Conservation (phyloP, 495 filamentous ascomycete species). For the Neurospora sp. region DNA sequence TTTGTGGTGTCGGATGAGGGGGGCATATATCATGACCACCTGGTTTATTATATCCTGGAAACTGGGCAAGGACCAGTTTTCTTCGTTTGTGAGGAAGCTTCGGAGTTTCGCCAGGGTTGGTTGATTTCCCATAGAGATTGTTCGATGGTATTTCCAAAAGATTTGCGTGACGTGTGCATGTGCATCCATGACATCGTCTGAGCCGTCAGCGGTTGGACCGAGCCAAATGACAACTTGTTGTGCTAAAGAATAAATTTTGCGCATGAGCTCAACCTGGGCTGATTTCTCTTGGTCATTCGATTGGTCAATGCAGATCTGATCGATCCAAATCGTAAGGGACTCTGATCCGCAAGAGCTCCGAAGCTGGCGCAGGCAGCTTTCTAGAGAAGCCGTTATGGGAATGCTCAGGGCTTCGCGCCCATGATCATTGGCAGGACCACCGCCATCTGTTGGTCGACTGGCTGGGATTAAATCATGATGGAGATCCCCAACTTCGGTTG, state of each 20-base stretch:
- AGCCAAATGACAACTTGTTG: background rate
- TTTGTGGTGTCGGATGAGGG: background rate
- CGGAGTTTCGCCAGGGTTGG: background rate
- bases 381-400: background rate
- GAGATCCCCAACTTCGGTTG: background rate
- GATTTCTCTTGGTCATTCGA: background rate
- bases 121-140: background rate
- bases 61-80: background rate
- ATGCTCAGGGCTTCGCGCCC: background rate
- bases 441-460: background rate
- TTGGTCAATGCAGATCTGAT: background rate
- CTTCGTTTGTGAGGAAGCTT: accelerated
- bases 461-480: background rate
- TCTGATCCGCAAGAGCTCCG: background rate
- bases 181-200: conserved; percentile 8
- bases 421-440: background rate
- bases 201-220: conserved; percentile 3
- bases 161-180: background rate
- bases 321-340: background rate
- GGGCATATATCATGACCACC: background rate
- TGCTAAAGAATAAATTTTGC: background rate
- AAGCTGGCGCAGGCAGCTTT: background rate
- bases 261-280: background rate
- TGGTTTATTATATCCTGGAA: background rate
- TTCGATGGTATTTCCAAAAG: background rate